phyloP scores from a whole-genome alignment of 306 rosid genomes.

The Rosa lucieae region DNA sequence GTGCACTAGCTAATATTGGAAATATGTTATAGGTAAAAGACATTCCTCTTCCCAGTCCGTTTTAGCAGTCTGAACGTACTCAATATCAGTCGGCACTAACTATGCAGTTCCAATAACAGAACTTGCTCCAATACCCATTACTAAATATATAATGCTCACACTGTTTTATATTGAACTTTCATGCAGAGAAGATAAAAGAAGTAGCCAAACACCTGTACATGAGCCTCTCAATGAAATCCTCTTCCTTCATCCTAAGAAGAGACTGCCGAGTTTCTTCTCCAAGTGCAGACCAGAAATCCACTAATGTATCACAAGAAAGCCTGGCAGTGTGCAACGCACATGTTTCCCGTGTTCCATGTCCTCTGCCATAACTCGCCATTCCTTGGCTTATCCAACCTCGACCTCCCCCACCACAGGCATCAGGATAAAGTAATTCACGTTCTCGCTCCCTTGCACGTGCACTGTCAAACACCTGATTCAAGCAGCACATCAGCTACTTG shows the following conservation, averaged over 20 bases:
- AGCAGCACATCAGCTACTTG: constrained; percentile 34
- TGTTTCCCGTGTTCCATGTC: constrained; percentile 94
- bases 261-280: constrained; percentile 97
- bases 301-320: constrained; percentile 96
- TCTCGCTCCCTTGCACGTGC: constrained; percentile 98
- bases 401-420: constrained; percentile 99
- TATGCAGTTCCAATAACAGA: constrained; percentile 15
- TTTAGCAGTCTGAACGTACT: constrained; percentile 27
- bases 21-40: constrained; percentile 15
- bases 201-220: constrained; percentile 85
- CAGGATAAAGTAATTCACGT: constrained; percentile 95
- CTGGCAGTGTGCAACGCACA: constrained; percentile 97
- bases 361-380: constrained; percentile 80
- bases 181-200: constrained; percentile 24
- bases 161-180: constrained; percentile 31
- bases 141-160: constrained; percentile 14
- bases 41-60: constrained; percentile 17
- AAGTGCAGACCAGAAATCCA: constrained; percentile 97
- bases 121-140: constrained; percentile 18
- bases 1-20: constrained; percentile 7
- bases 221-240: constrained; percentile 98
- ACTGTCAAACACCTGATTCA: constrained; percentile 85
- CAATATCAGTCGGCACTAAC: constrained; percentile 13
- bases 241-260: constrained; percentile 97
- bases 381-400: constrained; percentile 99